phyloP scores from a whole-genome alignment of 371 early-diverging fungal genomes.

The Mucor saturninus region DNA sequence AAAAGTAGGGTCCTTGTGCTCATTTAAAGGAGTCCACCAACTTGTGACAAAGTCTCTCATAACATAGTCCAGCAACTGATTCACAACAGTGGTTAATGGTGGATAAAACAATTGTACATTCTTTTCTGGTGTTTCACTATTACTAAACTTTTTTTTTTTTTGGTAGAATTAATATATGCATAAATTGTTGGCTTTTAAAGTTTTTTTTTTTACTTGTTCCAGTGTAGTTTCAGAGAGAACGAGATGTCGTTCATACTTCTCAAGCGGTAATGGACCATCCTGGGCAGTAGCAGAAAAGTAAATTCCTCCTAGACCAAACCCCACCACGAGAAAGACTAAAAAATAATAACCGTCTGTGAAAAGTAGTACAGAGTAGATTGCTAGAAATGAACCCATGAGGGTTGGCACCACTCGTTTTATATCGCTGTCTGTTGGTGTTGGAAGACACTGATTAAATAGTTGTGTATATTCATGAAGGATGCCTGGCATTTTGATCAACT shows the following conservation, averaged over 20 bases:
- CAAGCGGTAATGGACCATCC: neutral
- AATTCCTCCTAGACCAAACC: slow-evolving; percentile 32
- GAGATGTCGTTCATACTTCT: slow-evolving; percentile 6
- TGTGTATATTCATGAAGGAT: no score
- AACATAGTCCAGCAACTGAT: slow-evolving; percentile 44
- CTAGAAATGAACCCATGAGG: slow-evolving; percentile 1
- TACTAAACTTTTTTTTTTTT: slow-evolving; percentile 9
- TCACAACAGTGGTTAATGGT: slow-evolving; percentile 37
- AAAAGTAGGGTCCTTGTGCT: slow-evolving; percentile 34
- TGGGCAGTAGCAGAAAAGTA: slow-evolving; percentile 23
- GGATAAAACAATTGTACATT: slow-evolving; percentile 38
- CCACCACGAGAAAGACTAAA: slow-evolving; percentile 29
- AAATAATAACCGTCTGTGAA: slow-evolving; percentile 37
- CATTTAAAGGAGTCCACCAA: slow-evolving; percentile 57
- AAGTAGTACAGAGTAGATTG: slow-evolving; percentile 33
- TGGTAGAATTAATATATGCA: neutral
- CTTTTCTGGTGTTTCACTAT: slow-evolving; percentile 12
- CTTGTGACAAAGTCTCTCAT: slow-evolving; percentile 54
- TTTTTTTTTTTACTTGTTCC: slow-evolving; percentile 10
- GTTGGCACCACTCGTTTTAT: no score
- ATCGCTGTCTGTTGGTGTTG: no score
- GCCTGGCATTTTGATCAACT: no score
- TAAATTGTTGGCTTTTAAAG: neutral
- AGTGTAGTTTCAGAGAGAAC: slow-evolving; percentile 4
- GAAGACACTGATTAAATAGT: no score